Evolutionary conservation across 345 rosid species (phyloP).

Genomic region (Jatropha curcas): DNA sequence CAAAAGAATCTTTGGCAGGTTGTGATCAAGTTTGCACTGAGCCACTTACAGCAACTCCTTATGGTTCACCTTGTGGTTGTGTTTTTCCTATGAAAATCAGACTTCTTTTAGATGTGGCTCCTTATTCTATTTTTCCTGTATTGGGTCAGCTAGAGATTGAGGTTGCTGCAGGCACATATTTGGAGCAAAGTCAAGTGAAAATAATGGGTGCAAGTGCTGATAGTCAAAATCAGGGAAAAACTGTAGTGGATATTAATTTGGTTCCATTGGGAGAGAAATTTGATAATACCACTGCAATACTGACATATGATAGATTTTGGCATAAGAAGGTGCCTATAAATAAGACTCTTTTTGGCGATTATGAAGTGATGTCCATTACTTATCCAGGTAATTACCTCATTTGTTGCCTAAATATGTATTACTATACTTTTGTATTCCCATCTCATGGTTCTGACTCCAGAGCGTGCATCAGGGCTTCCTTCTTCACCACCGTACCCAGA

Average conservation of each 20-base stretch:
- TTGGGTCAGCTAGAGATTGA: slow-evolving; percentile 91
- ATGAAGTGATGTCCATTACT: slow-evolving; percentile 66
- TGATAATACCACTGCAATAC: slow-evolving; percentile 89
- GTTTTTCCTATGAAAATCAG: slow-evolving; percentile 94
- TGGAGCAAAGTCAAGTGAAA: slow-evolving; percentile 96
- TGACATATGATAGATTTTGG: slow-evolving; percentile 76
- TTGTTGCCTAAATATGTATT: slow-evolving; percentile 18
- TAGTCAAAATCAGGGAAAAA: slow-evolving; percentile 83
- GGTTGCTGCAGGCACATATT: slow-evolving; percentile 86
- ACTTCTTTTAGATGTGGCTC: slow-evolving; percentile 80
- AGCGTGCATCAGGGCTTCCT: slow-evolving; percentile 63
- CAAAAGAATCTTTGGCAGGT: slow-evolving; percentile 48
- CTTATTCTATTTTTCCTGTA: slow-evolving; percentile 80
- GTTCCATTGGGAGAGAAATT: slow-evolving; percentile 98
- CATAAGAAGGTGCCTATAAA: slow-evolving; percentile 77
- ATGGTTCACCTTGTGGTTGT: slow-evolving; percentile 96
- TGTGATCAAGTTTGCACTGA: slow-evolving; percentile 88
- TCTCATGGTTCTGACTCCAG: slow-evolving; percentile 23
- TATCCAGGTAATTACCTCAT: slow-evolving; percentile 72
- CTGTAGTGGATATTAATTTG: slow-evolving; percentile 81
- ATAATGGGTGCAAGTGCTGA: slow-evolving; percentile 99
- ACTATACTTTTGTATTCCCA: slow-evolving; percentile 12
- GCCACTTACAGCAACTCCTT: slow-evolving; percentile 88
- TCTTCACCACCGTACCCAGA: slow-evolving; percentile 70
- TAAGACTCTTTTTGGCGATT: slow-evolving; percentile 73